phyloP scores from a whole-genome alignment of 768 basidiomycete genomes.

The Collybia sordida region DNA sequence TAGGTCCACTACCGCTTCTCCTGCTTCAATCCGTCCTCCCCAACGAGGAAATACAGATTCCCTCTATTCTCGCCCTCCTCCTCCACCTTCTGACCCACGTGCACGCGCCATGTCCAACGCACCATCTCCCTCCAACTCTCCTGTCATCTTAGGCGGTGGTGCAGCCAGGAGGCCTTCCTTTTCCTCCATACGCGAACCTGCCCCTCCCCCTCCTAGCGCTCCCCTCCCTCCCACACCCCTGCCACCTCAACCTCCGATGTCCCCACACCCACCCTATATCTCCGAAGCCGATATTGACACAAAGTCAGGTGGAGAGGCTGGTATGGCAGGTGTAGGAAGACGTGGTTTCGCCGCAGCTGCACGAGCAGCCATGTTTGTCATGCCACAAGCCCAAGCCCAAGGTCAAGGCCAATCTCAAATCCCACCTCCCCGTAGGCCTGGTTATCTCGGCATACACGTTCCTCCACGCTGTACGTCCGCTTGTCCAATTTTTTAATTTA shows the following conservation, averaged over 20 bases:
- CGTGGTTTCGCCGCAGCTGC: slow-evolving; percentile 81
- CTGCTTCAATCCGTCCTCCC: slow-evolving; percentile 12
- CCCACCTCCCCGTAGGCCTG: slow-evolving; percentile 30
- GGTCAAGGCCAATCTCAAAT: slow-evolving; percentile 15
- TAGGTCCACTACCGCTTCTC: slow-evolving; percentile 12
- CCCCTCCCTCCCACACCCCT: slow-evolving; percentile 6
- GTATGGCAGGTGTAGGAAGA: slow-evolving; percentile 91
- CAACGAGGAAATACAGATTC: slow-evolving; percentile 16
- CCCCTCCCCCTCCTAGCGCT: slow-evolving; percentile 3
- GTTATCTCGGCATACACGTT: slow-evolving; percentile 47
- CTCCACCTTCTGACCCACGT: slow-evolving; percentile 17
- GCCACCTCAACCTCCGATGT: slow-evolving; percentile 7
- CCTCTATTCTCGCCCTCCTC: slow-evolving; percentile 22
- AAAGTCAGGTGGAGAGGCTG: slow-evolving; percentile 72
- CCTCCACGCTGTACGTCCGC: slow-evolving; percentile 35
- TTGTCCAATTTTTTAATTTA: slow-evolving; percentile 3
- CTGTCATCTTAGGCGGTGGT: background rate
- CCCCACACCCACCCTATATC: slow-evolving; percentile 15
- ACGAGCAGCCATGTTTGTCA: slow-evolving; percentile 43
- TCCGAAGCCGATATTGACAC: slow-evolving; percentile 55
- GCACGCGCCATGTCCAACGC: slow-evolving; percentile 19
- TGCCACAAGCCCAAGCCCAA: slow-evolving; percentile 8
- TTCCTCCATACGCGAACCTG: slow-evolving; percentile 1
- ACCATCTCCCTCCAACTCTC: background rate
- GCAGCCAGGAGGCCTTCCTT: slow-evolving; percentile 13